Evolutionary conservation across 2,329 filamentous ascomycete genomes (phyloP).

Genomic region (Pyrenochaeta sp.): DNA sequence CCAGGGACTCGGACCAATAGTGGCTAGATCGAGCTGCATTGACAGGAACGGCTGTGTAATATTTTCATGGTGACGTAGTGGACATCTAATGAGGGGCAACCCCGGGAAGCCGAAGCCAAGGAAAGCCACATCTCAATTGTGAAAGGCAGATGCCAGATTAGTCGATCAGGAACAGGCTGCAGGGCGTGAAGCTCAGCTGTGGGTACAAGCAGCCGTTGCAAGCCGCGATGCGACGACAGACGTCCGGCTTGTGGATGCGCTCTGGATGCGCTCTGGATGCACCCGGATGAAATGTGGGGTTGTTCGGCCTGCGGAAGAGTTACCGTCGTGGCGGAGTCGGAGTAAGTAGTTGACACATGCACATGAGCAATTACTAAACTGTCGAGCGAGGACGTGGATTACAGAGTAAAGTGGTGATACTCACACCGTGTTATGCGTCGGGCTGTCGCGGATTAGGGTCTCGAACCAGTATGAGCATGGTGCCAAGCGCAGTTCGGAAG

Average conservation of each 20-base stretch:
- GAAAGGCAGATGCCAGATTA: not conserved
- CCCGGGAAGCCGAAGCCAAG: slow-evolving; percentile 1
- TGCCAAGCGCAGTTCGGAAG: not conserved
- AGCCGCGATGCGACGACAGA: not conserved
- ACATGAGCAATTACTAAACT: not conserved
- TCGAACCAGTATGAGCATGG: not conserved
- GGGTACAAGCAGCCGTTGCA: slow-evolving; percentile 3
- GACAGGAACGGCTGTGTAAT: not conserved
- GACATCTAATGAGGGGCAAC: slow-evolving; percentile 5
- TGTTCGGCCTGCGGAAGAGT: slow-evolving; percentile 9
- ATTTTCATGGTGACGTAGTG: slow-evolving; percentile 4
- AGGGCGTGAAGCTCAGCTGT: not conserved
- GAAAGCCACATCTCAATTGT: not conserved
- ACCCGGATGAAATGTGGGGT: not conserved
- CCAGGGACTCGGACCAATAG: not conserved
- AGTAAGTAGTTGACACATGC: slow-evolving; percentile 9
- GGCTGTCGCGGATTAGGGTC: not conserved
- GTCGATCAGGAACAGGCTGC: slow-evolving; percentile 19
- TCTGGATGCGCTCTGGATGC: not conserved
- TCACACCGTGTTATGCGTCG: not conserved
- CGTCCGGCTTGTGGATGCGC: not conserved
- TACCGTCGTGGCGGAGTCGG: slow-evolving; percentile 13
- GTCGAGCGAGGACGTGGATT: not conserved
- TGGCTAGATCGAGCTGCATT: not conserved
- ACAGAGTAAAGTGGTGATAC: not conserved